Base-by-base conservation (phyloP, 1,284 basidiomycete genomes). In the Sanghuangporus sanghuang region DNA sequence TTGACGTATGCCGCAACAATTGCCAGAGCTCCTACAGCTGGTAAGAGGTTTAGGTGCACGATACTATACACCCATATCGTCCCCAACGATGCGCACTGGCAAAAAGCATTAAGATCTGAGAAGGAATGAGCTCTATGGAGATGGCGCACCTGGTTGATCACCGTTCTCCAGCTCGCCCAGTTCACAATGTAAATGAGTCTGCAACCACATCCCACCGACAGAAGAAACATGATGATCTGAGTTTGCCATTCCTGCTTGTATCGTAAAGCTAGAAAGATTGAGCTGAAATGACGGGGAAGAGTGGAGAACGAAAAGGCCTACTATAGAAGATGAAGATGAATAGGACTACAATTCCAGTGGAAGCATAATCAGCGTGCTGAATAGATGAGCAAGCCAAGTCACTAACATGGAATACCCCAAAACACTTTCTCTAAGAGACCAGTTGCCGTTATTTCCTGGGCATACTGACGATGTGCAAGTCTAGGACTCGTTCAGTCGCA, bases 311-410 rank as follows among this genome's bases (percentile, higher is more conserved):
- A 16, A 59, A 9, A 4, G 21, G 16, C 89, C 70, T 69, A 90
- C 91, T 87, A 71, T 90, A 92, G 73, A 92, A 92, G 64, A 92
- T 81, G 72, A 91, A 89, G 27, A 89, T 61, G 0, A 83, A 82
- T 64, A 93, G 74, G 65, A 91, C 90, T 91, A 67, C 44, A 46
- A 46, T 46, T 46, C 44, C 44, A 42, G 66, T 44, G 67, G 39
- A 36, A 27, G 65, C 14, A 66, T 65, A 56, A 46, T 59, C 44
- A 12, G 46, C 27, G 23, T 46, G 16, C 36, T 32, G 52, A 57
- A 55, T n/a, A 7, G 56, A 39, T 14, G 42, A 53, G 23, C 65
- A 36, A 38, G 50, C n/a, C 3, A 53, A 38, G 50, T 57, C 38
- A 78, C 89, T 67, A 72, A 92, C 90, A 87, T 16, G 91, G 90